Percentiles rank a stretch among this genome's conserved stretches.
Conservation (phyloP, 768 basidiomycete genomes). For the Hydnomerulius pinastri region DNA sequence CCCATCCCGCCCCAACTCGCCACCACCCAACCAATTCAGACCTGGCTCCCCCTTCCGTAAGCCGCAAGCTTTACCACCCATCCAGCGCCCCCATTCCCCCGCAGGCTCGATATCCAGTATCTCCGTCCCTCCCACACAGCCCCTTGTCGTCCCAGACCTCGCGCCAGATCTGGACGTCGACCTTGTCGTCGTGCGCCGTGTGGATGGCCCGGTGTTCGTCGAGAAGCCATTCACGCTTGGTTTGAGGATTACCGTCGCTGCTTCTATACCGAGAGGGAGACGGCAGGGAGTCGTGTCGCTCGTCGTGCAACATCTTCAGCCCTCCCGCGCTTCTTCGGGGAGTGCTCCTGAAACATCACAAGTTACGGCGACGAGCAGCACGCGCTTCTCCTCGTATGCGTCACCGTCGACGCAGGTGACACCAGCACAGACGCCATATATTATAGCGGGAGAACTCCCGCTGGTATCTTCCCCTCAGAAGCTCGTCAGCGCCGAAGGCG, state of each 20-base stretch:
- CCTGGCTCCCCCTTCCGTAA: conserved; percentile 43
- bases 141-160: conserved; percentile 18
- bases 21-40: conserved; percentile 49
- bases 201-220: conserved; percentile 44
- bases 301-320: conserved; percentile 67
- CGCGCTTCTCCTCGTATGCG: conserved; percentile 9
- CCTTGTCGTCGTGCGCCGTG: conserved; percentile 53
- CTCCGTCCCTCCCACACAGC: conserved; percentile 19
- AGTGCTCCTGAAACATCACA: conserved; percentile 6
- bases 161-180: conserved; percentile 54
- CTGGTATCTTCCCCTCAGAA: conserved; percentile 18
- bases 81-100: conserved; percentile 32
- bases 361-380: neutral
- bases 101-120: conserved; percentile 27
- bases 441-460: conserved; percentile 4
- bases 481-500: neutral
- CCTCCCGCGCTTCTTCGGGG: conserved; percentile 32
- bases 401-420: conserved; percentile 6
- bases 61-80: conserved; percentile 27
- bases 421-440: conserved; percentile 4
- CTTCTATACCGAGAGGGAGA: conserved; percentile 37
- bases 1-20: conserved; percentile 57
- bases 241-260: conserved; percentile 55
- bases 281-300: conserved; percentile 48
- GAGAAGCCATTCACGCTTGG: conserved; percentile 62